These are phyloP conservation scores for Penicillium antarcticum DNA, from an alignment of 495 filamentous ascomycete species.

Conservation along the genomic window DNA sequence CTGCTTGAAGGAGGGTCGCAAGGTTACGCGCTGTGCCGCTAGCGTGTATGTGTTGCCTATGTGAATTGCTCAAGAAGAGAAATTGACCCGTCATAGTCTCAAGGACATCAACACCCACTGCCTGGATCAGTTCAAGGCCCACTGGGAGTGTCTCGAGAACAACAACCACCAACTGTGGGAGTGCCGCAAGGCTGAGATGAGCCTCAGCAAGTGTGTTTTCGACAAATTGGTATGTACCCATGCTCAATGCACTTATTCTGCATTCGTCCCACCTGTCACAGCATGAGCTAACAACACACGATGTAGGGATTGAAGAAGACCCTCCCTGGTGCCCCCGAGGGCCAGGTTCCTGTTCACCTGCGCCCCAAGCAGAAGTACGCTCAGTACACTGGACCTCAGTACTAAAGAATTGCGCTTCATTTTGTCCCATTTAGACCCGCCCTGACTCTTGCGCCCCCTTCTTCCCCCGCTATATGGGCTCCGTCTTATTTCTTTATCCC, in stretches of 20 bases:
- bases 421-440: slow-evolving; percentile 7
- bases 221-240: slow-evolving; percentile 74
- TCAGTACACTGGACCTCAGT: slow-evolving; percentile 42
- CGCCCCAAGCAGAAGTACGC: slow-evolving; percentile 75
- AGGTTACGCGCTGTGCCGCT: slow-evolving; percentile 92
- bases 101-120: slow-evolving; percentile 96
- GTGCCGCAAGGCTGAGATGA: slow-evolving; percentile 75
- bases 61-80: neutral
- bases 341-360: slow-evolving; percentile 78
- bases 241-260: neutral
- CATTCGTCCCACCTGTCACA: neutral
- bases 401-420: slow-evolving; percentile 21
- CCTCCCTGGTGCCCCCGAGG: slow-evolving; percentile 78
- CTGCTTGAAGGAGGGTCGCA: slow-evolving; percentile 92
- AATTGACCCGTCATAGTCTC: slow-evolving; percentile 53
- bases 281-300: slow-evolving; percentile 2
- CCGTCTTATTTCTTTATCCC: slow-evolving; percentile 19
- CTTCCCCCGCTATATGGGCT: slow-evolving; percentile 12
- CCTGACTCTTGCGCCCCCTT: slow-evolving; percentile 8
- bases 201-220: slow-evolving; percentile 88
- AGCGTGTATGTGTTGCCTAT: slow-evolving; percentile 79
- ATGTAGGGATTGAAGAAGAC: slow-evolving; percentile 81
- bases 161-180: slow-evolving; percentile 97
- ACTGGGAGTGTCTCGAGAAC: slow-evolving; percentile 94
- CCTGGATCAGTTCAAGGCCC: slow-evolving; percentile 80